Conservation (phyloP, 148 eudicot species). For the Polygonum maritimum region DNA sequence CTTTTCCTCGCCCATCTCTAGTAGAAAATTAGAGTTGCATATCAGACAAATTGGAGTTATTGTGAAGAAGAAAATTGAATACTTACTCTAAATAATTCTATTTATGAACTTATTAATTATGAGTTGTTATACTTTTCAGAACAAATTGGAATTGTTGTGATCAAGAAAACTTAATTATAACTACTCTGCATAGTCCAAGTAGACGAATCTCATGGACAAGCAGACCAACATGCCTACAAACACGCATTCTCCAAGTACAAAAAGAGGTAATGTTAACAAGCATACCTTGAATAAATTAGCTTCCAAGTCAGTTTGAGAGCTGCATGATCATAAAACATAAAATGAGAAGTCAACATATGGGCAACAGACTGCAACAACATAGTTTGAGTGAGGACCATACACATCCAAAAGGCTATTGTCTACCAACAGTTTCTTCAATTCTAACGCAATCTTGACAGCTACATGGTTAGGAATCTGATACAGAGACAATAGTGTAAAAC, state of each 20-base stretch:
- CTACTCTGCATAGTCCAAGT: not conserved
- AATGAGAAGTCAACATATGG: not conserved
- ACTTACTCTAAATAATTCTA: not conserved
- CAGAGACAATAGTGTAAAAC: not conserved
- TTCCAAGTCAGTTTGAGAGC: constrained; percentile 88
- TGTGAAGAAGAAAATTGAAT: no score
- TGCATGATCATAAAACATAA: constrained; percentile 25
- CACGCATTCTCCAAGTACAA: not conserved
- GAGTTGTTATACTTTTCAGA: not conserved
- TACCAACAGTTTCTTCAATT: constrained; percentile 84
- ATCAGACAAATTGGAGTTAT: not conserved
- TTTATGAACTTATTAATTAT: not conserved
- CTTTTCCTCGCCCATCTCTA: not conserved
- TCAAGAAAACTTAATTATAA: not conserved
- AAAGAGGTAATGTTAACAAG: not conserved
- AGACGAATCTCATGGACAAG: not conserved
- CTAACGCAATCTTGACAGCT: constrained; percentile 93
- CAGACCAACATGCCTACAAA: not conserved
- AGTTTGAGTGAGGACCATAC: constrained; percentile 37
- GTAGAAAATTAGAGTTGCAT: not conserved
- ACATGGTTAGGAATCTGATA: constrained; percentile 94
- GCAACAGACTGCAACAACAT: not conserved
- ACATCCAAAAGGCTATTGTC: constrained; percentile 97
- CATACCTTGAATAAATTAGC: constrained; percentile 91
- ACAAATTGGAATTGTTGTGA: not conserved